Base-by-base conservation (phyloP, 352 stramenopile genomes). In the Phytophthora hybrid region DNA sequence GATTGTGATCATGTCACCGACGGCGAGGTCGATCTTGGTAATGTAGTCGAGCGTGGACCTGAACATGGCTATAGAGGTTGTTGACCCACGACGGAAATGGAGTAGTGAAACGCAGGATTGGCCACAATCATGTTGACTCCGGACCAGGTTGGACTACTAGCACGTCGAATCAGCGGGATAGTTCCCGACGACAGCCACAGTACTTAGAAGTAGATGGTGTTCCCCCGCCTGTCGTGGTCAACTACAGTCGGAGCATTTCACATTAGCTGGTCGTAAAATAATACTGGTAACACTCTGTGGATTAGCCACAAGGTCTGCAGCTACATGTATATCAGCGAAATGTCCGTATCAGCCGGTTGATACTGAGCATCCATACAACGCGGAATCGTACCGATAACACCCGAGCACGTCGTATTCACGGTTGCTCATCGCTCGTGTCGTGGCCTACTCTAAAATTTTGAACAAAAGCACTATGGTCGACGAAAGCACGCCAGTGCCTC, bases 11-110 rank as follows among this genome's bases (percentile, higher is more conserved):
- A 69, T 14, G 26, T 13, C 54, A 26, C 62, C 44, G 39, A 68
- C 19, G 41, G 58, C 58, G 14, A 58, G 16, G 34, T 59, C 66
- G 16, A 49, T 53, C 59, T 65, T 53, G 58, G 32, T 34, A 39
- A n/a, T 58, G 37, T 51, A 58, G 66, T 54, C 13, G 7, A 34
- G 53, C 26, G 62, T 54, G n/a, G 32, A 57, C 11, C 11, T 21
- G 19, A 72, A 9, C 54, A 60, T 47, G 11, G 32, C 23, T 23
- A 4, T 61, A 41, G 37, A 6, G 14, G 21, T 58, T 51, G 53
- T 26, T 69, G 62, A 9, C 11, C 19, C 18, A 26, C 23, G 21
- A 53, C 5, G 5, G 19, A 49, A 46, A 9, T 29, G 55, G 21
- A 18, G 34, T 23, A 37, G 21, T 57, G 26, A 44, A 18, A 13